These are phyloP conservation scores for Flueggea neowawraea DNA, from an alignment of 441 rosid species.

Conservation along the genomic window DNA sequence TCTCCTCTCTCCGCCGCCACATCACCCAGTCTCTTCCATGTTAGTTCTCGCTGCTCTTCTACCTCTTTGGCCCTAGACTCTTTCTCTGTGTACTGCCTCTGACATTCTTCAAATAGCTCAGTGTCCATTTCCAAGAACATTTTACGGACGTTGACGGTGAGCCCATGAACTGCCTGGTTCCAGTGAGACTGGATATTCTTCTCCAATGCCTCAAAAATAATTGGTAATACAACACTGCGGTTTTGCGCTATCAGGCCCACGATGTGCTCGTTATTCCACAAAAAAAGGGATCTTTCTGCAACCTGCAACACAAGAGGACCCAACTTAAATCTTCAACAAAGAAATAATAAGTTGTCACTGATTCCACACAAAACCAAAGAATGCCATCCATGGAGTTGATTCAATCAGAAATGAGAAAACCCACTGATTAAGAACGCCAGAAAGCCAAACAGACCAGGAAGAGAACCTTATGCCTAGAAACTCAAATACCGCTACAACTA, in stretches of 20 bases:
- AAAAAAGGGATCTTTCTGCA: constrained; percentile 87
- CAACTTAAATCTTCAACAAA: constrained; percentile 1
- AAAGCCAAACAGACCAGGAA: too few relatives aligned
- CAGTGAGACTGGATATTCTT: constrained; percentile 73
- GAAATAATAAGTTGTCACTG: not conserved
- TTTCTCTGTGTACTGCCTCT: constrained; percentile 57
- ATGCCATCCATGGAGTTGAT: too few relatives aligned
- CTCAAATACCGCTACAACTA: too few relatives aligned
- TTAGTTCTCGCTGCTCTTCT: constrained; percentile 68
- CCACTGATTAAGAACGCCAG: too few relatives aligned
- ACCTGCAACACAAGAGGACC: constrained; percentile 48
- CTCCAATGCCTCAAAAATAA: constrained; percentile 77
- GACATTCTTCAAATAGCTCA: not conserved
- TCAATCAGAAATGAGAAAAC: too few relatives aligned
- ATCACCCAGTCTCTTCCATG: constrained; percentile 84
- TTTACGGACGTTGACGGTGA: constrained; percentile 68
- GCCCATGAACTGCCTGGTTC: constrained; percentile 92
- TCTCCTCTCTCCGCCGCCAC: constrained; percentile 58
- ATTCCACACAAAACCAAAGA: too few relatives aligned
- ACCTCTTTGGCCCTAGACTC: constrained; percentile 55
- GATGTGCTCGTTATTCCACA: constrained; percentile 93
- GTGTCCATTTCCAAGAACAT: constrained; percentile 89
- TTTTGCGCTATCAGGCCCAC: constrained; percentile 82
- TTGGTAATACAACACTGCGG: constrained; percentile 56
- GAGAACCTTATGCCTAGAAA: too few relatives aligned